A percentile compares a stretch with the other conserved stretches of the same genome.
Conservation (phyloP, 2,329 filamentous ascomycete genomes). For the Ceratocystis destructans region DNA sequence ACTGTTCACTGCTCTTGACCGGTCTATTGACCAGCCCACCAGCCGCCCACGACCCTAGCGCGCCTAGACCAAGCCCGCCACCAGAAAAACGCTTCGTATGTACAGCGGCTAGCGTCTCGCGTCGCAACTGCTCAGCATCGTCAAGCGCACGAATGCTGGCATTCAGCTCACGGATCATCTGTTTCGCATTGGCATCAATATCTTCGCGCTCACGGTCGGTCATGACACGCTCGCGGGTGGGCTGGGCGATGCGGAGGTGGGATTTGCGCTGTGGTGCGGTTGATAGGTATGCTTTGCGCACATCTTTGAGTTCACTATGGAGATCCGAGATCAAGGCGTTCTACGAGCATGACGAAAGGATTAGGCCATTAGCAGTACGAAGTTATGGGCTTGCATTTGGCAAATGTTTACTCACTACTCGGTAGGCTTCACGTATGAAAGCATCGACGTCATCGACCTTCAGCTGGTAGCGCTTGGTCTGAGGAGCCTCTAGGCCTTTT, state of each 20-base stretch:
- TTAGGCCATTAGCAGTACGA: not conserved
- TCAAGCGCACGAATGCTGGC: constrained; percentile 65
- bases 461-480: constrained; percentile 31
- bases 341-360: constrained; percentile 31
- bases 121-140: constrained; percentile 68
- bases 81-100: constrained; percentile 56
- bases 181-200: constrained; percentile 76
- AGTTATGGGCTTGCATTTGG: not conserved
- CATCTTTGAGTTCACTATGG: constrained; percentile 62
- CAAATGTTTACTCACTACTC: constrained; percentile 51
- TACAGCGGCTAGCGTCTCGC: constrained; percentile 57
- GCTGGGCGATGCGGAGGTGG: constrained; percentile 4
- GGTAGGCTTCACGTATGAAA: constrained; percentile 87
- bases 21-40: constrained; percentile 42
- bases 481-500: constrained; percentile 41
- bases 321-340: constrained; percentile 75
- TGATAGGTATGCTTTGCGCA: constrained; percentile 84
- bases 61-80: constrained; percentile 39
- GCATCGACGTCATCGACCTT: constrained; percentile 52
- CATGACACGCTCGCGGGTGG: constrained; percentile 35
- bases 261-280: constrained; percentile 50
- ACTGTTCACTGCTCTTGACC: constrained; percentile 49
- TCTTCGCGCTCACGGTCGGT: constrained; percentile 73
- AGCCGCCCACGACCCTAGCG: constrained; percentile 50
- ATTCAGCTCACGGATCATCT: constrained; percentile 73